Evolutionary conservation across 2,329 filamentous ascomycete species (phyloP).

Genomic region (Mycosphaerelloides madeirae): DNA sequence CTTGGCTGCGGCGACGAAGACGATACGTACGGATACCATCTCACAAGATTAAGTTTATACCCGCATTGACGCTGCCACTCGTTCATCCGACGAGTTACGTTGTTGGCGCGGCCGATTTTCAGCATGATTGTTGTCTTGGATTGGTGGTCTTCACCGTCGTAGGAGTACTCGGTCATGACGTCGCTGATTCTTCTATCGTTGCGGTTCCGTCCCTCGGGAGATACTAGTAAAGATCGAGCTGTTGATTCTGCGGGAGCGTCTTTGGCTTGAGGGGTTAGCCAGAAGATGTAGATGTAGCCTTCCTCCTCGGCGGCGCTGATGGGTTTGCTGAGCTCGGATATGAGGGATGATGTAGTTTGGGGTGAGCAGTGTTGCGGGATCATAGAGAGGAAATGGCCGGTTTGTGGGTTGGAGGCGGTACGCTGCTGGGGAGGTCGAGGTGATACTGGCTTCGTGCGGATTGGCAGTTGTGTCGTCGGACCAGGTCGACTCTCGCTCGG

Average conservation of each 20-base stretch:
- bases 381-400: slow-evolving; percentile 52
- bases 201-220: slow-evolving; percentile 13
- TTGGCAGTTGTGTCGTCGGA: slow-evolving; percentile 5
- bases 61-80: slow-evolving; percentile 94
- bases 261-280: slow-evolving; percentile 68
- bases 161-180: slow-evolving; percentile 33
- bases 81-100: slow-evolving; percentile 85
- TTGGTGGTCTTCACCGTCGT: slow-evolving; percentile 8
- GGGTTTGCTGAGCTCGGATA: slow-evolving; percentile 71
- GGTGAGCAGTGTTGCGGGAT: slow-evolving; percentile 66
- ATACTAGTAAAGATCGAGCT: slow-evolving; percentile 31
- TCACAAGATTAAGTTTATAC: slow-evolving; percentile 78
- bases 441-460: slow-evolving; percentile 7
- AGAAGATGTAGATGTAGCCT: slow-evolving; percentile 99
- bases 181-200: slow-evolving; percentile 27
- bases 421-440: slow-evolving; percentile 13
- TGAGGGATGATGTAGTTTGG: slow-evolving; percentile 63
- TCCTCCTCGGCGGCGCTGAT: slow-evolving; percentile 70
- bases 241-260: slow-evolving; percentile 46
- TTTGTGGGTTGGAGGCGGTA: slow-evolving; percentile 25
- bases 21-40: slow-evolving; percentile 79
- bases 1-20: slow-evolving; percentile 21
- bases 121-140: slow-evolving; percentile 54
- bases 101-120: slow-evolving; percentile 65
- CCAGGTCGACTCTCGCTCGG: slow-evolving; percentile 1